Conservation (phyloP, 2,329 filamentous ascomycete species). For the Cladosporium sp. region DNA sequence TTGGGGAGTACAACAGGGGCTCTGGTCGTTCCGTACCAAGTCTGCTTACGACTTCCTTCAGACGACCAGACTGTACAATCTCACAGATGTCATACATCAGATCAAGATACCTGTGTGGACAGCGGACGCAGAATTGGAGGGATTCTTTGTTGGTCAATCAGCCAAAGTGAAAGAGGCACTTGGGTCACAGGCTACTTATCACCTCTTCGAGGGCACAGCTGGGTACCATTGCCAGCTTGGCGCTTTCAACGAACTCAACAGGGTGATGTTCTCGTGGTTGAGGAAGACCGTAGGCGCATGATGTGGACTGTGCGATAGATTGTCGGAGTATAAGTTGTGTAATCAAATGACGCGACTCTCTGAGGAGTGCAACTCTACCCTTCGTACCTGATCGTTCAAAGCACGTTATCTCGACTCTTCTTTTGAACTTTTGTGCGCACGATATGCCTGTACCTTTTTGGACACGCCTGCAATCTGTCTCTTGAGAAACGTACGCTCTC, state of each 20-base stretch:
- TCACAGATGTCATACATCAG: slow-evolving; percentile 20
- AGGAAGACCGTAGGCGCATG: not conserved
- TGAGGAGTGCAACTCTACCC: no score
- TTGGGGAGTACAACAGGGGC: slow-evolving; percentile 24
- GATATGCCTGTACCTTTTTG: no score
- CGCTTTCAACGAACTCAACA: not conserved
- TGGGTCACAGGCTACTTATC: not conserved
- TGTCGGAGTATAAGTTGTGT: no score
- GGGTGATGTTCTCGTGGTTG: not conserved
- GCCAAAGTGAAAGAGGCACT: not conserved
- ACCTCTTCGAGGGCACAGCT: not conserved
- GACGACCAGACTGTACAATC: slow-evolving; percentile 13
- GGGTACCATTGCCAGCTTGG: not conserved
- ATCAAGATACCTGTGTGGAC: slow-evolving; percentile 36
- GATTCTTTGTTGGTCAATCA: not conserved
- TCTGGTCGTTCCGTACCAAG: slow-evolving; percentile 24
- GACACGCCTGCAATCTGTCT: no score
- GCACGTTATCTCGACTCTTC: no score
- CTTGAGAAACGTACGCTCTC: no score
- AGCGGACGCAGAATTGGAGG: slow-evolving; percentile 24
- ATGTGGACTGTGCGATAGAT: no score
- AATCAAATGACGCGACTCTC: no score
- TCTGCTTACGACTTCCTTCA: slow-evolving; percentile 21
- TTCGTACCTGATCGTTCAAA: no score
- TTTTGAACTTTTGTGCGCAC: no score